Conservation (phyloP, 257 asterid genomes). For the Solanum pimpinellifolium region DNA sequence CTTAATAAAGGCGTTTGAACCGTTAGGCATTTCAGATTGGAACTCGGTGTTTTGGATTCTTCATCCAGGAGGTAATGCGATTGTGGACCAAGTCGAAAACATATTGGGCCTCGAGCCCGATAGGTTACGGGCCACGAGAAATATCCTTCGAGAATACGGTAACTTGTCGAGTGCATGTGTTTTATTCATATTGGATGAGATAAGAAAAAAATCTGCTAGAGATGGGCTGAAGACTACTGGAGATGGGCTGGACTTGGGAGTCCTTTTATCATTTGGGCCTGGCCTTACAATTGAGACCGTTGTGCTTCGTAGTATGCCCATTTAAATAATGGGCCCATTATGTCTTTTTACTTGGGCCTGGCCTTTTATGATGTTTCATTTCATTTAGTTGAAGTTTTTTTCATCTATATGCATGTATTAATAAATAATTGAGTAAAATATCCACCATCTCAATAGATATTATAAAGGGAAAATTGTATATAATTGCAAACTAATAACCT, state of each 20-base stretch:
- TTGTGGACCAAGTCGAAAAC: conserved; percentile 1
- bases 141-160: neutral
- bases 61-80: neutral
- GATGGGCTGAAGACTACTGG: conserved; percentile 1
- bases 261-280: conserved; percentile 1
- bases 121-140: neutral
- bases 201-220: neutral
- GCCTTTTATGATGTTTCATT: neutral
- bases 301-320: neutral
- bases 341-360: neutral
- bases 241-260: conserved; percentile 1
- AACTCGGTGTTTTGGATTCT: neutral
- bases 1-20: neutral
- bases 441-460: neutral
- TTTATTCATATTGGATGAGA: neutral
- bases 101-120: conserved; percentile 4
- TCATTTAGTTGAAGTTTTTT: neutral
- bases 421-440: neutral
- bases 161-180: neutral
- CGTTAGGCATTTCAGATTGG: neutral
- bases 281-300: conserved; percentile 5
- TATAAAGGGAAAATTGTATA: neutral
- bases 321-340: neutral
- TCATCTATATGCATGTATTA: neutral
- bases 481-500: no score